These are phyloP conservation scores for Penicillium chermesinum DNA, from an alignment of 495 filamentous ascomycete genomes.

Conservation along the genomic window DNA sequence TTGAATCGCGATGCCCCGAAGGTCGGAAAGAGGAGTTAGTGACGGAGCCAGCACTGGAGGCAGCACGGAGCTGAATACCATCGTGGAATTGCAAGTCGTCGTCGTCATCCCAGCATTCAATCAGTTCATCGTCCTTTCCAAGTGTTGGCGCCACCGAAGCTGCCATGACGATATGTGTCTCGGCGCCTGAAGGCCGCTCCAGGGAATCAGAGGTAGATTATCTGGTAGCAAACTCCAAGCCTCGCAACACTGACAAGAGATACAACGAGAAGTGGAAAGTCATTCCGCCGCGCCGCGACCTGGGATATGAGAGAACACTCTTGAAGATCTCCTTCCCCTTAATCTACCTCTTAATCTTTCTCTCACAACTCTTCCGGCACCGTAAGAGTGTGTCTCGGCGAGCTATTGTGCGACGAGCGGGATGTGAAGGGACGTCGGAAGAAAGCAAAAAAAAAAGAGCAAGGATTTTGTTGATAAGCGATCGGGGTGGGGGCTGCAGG, in stretches of 20 bases:
- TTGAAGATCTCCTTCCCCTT: neutral
- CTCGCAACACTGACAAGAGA: conserved; percentile 21
- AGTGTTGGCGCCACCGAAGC: conserved; percentile 51
- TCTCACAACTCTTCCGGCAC: neutral
- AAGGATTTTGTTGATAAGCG: too few relatives aligned
- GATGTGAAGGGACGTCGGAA: too few relatives aligned
- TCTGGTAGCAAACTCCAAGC: conserved; percentile 20
- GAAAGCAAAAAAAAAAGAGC: too few relatives aligned
- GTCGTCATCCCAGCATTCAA: conserved; percentile 90
- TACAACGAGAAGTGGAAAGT: conserved; percentile 20
- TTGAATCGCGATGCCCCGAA: conserved; percentile 62
- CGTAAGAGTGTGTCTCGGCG: neutral
- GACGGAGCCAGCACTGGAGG: conserved; percentile 55
- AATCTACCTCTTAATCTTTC: neutral
- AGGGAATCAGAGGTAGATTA: neutral
- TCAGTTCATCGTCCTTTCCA: conserved; percentile 49
- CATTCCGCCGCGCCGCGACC: conserved; percentile 28
- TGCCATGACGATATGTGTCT: conserved; percentile 41
- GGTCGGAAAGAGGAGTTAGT: conserved; percentile 46
- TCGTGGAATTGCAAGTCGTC: conserved; percentile 71
- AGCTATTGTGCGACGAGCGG: neutral
- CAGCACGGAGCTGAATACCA: conserved; percentile 60
- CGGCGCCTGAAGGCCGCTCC: neutral
- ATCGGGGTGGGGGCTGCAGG: too few relatives aligned
- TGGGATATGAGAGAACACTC: neutral